These are phyloP conservation scores for Aspergillus steynii DNA, from an alignment of 495 filamentous ascomycete species.

Conservation along the genomic window DNA sequence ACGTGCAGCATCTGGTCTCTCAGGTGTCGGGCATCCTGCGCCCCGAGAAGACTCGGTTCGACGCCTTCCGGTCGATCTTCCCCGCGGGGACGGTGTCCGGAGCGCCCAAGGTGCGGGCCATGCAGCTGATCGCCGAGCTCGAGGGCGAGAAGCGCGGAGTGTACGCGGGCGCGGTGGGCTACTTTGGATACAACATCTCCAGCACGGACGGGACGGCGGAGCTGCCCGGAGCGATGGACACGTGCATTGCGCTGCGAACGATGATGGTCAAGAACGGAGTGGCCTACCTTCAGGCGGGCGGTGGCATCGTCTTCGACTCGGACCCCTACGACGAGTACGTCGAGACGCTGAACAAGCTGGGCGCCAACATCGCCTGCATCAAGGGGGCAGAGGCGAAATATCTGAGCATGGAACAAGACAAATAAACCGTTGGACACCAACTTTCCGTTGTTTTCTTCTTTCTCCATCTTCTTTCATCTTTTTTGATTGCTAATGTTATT, in stretches of 20 bases:
- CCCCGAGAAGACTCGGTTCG: slow-evolving; percentile 82
- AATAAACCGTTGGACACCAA: background rate
- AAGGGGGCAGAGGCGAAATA: slow-evolving; percentile 79
- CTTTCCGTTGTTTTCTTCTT: background rate
- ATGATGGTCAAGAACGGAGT: slow-evolving; percentile 92
- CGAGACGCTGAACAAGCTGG: slow-evolving; percentile 96
- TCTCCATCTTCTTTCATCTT: background rate
- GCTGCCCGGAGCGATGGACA: slow-evolving; percentile 89
- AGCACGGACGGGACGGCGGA: slow-evolving; percentile 37
- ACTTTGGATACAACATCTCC: slow-evolving; percentile 53
- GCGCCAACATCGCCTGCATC: slow-evolving; percentile 85
- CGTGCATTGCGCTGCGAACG: slow-evolving; percentile 94
- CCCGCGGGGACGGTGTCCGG: slow-evolving; percentile 92
- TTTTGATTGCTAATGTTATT: background rate
- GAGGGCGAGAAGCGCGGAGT: slow-evolving; percentile 92
- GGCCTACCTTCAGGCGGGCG: slow-evolving; percentile 93
- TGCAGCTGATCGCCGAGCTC: slow-evolving; percentile 94
- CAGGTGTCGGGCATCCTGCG: slow-evolving; percentile 89
- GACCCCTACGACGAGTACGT: slow-evolving; percentile 92
- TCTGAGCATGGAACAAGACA: slow-evolving; percentile 44
- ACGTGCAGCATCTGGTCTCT: slow-evolving; percentile 95
- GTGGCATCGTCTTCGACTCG: slow-evolving; percentile 95
- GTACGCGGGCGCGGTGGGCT: slow-evolving; percentile 96
- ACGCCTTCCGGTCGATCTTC: slow-evolving; percentile 94
- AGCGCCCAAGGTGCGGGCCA: slow-evolving; percentile 92